A percentile compares a stretch with the other conserved stretches of the same genome.
phyloP scores from a whole-genome alignment of 2,329 filamentous ascomycete species.

The Trichoderma breve region DNA sequence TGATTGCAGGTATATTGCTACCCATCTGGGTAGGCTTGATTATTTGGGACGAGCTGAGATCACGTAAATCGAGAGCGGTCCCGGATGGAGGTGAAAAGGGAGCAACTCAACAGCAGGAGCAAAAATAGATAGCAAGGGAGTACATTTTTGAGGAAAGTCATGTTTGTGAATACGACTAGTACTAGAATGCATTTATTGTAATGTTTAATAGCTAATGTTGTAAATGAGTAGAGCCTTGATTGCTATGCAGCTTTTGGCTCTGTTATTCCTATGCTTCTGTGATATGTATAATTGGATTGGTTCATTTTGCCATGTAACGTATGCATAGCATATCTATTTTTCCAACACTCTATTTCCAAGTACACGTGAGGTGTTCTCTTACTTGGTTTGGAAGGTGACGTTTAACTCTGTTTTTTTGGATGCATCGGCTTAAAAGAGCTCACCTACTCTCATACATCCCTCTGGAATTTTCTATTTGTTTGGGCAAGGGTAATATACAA shows the following conservation, averaged over 20 bases:
- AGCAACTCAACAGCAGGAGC: not conserved
- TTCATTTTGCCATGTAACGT: too few species aligned
- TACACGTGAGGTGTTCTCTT: too few species aligned
- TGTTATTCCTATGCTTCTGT: not conserved
- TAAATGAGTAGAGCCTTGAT: not conserved
- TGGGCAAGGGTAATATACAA: not conserved
- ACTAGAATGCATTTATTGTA: not conserved
- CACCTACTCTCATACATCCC: not conserved
- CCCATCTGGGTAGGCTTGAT: not conserved
- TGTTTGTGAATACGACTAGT: not conserved
- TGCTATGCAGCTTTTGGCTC: not conserved
- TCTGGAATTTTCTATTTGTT: not conserved
- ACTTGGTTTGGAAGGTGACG: too few species aligned
- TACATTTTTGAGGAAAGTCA: too few species aligned
- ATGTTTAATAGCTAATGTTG: not conserved
- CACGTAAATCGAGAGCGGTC: not conserved
- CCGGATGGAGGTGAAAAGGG: constrained; percentile 8
- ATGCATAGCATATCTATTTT: not conserved
- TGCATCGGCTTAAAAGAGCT: too few species aligned
- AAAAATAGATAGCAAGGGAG: not conserved
- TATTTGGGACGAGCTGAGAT: not conserved
- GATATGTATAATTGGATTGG: too few species aligned
- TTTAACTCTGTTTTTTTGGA: too few species aligned
- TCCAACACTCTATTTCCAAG: too few species aligned
- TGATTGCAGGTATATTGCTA: not conserved